Evolutionary conservation across 768 basidiomycete genomes (phyloP).

Genomic region (Russula vinacea): DNA sequence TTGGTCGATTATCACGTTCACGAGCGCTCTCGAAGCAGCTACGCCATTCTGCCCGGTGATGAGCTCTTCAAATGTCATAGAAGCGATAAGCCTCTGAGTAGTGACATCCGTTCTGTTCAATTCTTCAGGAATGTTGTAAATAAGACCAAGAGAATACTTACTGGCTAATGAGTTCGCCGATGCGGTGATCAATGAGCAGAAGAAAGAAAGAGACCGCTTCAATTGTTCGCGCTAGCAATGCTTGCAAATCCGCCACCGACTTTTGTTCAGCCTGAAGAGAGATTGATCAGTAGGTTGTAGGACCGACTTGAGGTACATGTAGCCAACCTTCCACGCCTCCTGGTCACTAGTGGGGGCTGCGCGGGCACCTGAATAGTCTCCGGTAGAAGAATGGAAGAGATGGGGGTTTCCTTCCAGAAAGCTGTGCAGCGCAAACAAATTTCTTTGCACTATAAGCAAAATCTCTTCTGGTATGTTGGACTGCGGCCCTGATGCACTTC

Average conservation of each 20-base stretch:
- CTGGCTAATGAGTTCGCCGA: slow-evolving; percentile 82
- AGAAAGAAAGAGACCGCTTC: slow-evolving; percentile 94
- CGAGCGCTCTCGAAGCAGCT: slow-evolving; percentile 82
- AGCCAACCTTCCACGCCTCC: slow-evolving; percentile 81
- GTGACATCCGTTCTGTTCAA: slow-evolving; percentile 63
- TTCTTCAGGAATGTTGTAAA: neutral
- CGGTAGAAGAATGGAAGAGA: slow-evolving; percentile 78
- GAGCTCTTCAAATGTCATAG: slow-evolving; percentile 81
- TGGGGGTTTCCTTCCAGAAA: slow-evolving; percentile 81
- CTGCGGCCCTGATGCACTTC: slow-evolving; percentile 18
- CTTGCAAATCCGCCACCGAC: slow-evolving; percentile 73
- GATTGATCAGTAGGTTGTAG: slow-evolving; percentile 25
- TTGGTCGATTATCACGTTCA: slow-evolving; percentile 95
- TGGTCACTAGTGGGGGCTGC: slow-evolving; percentile 60
- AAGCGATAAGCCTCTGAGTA: slow-evolving; percentile 62
- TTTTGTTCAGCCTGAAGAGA: slow-evolving; percentile 65
- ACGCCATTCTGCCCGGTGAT: slow-evolving; percentile 83
- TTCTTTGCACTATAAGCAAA: slow-evolving; percentile 72
- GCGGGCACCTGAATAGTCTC: slow-evolving; percentile 59
- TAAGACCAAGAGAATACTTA: slow-evolving; percentile 39
- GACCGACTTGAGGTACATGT: neutral
- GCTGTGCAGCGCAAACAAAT: slow-evolving; percentile 70
- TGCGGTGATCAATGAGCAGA: slow-evolving; percentile 84
- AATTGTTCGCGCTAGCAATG: slow-evolving; percentile 77
- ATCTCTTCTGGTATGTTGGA: slow-evolving; percentile 55